Conservation (phyloP, 768 basidiomycete species). For the Hericium alpestre region DNA sequence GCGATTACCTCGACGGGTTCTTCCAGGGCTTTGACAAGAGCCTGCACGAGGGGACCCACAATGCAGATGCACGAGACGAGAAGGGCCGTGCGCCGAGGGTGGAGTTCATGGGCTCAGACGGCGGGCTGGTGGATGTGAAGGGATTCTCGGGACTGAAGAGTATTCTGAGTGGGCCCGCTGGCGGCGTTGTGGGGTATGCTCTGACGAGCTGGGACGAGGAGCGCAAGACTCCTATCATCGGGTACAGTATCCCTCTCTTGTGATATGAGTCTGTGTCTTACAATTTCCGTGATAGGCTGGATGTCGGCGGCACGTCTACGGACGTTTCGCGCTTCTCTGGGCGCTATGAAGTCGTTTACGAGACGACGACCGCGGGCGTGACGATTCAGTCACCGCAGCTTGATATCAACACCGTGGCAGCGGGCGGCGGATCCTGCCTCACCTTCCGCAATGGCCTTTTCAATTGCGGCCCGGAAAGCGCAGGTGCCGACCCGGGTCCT, state of each 20-base stretch:
- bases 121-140: constrained; percentile 65
- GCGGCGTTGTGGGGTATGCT: constrained; percentile 92
- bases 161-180: constrained; percentile 87
- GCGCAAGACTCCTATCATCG: constrained; percentile 67
- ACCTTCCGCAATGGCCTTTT: constrained; percentile 87
- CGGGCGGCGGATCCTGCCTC: constrained; percentile 86
- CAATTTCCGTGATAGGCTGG: constrained; percentile 38
- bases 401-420: constrained; percentile 93
- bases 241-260: constrained; percentile 34
- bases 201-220: constrained; percentile 82
- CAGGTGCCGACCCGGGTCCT: constrained; percentile 89
- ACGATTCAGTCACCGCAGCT: constrained; percentile 88
- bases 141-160: constrained; percentile 92
- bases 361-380: constrained; percentile 91
- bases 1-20: constrained; percentile 82
- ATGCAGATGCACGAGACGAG: constrained; percentile 31
- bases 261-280: neutral
- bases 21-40: constrained; percentile 78
- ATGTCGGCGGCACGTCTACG: constrained; percentile 92
- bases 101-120: constrained; percentile 95
- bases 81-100: constrained; percentile 54
- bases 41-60: constrained; percentile 27
- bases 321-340: constrained; percentile 93
- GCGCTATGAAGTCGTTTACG: constrained; percentile 85
- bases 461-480: constrained; percentile 84